Evolutionary conservation across 768 basidiomycete genomes (phyloP), one percentile per base, ranked within the genome.

Genomic region (Phallus indusiatus): DNA sequence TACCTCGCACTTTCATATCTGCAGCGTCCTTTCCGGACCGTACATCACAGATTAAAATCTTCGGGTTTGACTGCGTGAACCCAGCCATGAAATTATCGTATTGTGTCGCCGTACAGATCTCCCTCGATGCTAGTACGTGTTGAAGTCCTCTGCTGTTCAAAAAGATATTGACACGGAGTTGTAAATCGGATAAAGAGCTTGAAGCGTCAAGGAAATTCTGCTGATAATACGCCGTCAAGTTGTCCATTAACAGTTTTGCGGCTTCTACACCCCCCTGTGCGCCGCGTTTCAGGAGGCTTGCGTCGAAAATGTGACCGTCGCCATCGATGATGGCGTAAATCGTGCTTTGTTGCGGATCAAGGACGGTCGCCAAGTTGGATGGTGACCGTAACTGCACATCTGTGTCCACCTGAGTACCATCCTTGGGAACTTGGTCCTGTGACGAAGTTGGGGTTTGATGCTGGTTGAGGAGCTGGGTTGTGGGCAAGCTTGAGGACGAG

Each of bases 101-200:
- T 62, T 88, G 85, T 53, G 84, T 84, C 20, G 74, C 73, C 50
- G 78, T 78, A 67, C 86, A 88, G 55, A 84, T 69, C 54, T 78
- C 76, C 64, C 79, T 76, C 34, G 71, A 72, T 58, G 78, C 69
- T 37, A 87, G 76, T 53, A 72, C 70, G 54, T 81, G 78, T 11
- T 77, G 67, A 49, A 86, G 71, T 34, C 78, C 78, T 55, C 71
- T 66, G 70, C 79, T 85, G 75, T 86, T 87, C 71, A 81, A 79
- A 73, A 82, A 89, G 62, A 90, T 68, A 48, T 81, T 81, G 53
- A 87, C 80, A 86, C 85, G 89, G 69, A 88, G 87, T 24, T 86
- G 86, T 3, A 42, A n/a, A 10, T 42, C 42, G 12, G 14, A 14
- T 42, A 11, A 42, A 14, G n/a, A 42, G 12, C 42, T n/a, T 9